Evolutionary conservation across 1,284 basidiomycete genomes (phyloP), one percentile per base, ranked within the genome.

Genomic region (Ceratobasidium sp.): DNA sequence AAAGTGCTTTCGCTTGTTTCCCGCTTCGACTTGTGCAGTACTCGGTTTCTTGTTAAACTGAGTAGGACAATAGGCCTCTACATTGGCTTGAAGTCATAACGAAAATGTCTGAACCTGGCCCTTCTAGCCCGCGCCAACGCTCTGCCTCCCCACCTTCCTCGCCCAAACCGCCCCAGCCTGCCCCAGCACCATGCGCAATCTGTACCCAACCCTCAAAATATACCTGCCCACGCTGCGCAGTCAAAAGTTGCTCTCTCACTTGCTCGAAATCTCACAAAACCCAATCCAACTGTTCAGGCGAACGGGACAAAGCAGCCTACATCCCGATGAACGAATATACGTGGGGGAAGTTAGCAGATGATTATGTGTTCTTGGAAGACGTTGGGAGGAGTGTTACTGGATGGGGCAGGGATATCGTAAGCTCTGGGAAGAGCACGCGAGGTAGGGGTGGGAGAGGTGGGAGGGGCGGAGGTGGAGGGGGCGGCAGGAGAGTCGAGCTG

Each of bases 301-400:
- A 89, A 77, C 89, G 94, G 65, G 87, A 96, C 83, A 91, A 90
- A 78, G 89, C 86, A 0, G 87, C 86, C 1, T 95, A 90, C 79
- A 89, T 96, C 17, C 89, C 91, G 3, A 90, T 95, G 88, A 94
- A 93, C 76, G 80, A 89, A 76, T 96, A 95, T 79, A 87, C 88
- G 1, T 94, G 93, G 86, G 92, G 93, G 14, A 86, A 88, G 24
- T 90, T 96, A 89, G 92, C 94, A 89, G 87, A 90, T 78, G 95
- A 97, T 82, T 96, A 95, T 81, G 86, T 87, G 22, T 96, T 90
- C 81, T 85, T 97, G 75, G 95, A 96, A 82, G 91, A 94, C 19
- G 83, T 94, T 60, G 89, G 92, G 36, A 83, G 95, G 77, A 89
- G 88, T 77, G 89, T 91, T 9, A 85, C 86, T 24, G 88, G 87